phyloP scores from a whole-genome alignment of 2,329 filamentous ascomycete species.

The Penicillium griseofulvum region DNA sequence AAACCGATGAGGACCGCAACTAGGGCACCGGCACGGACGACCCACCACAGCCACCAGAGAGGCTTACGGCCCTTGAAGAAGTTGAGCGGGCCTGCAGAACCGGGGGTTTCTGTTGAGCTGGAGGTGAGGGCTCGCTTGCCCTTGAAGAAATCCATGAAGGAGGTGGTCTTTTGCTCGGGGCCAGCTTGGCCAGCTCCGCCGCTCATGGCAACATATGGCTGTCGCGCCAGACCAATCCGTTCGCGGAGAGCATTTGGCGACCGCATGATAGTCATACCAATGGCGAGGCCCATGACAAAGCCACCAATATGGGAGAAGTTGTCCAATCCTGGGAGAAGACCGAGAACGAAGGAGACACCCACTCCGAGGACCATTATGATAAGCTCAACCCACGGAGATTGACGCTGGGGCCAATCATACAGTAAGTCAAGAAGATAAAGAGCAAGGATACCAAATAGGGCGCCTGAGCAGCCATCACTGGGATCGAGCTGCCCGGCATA shows the following conservation, averaged over 20 bases:
- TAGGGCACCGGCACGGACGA: conserved; percentile 74
- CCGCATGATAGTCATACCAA: conserved; percentile 83
- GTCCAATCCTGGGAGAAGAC: conserved; percentile 86
- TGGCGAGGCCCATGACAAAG: conserved; percentile 83
- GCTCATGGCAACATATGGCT: conserved; percentile 69
- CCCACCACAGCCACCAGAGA: conserved; percentile 97
- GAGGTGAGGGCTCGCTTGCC: conserved; percentile 57
- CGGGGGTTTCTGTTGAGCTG: conserved; percentile 4
- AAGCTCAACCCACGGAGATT: conserved; percentile 76
- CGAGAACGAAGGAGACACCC: conserved; percentile 84
- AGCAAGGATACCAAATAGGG: conserved; percentile 87
- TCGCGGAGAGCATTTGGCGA: conserved; percentile 78
- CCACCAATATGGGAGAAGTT: conserved; percentile 98
- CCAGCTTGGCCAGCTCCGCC: conserved; percentile 42
- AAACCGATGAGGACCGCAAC: conserved; percentile 81
- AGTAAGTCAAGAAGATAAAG: conserved; percentile 83
- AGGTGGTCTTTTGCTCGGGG: conserved; percentile 43
- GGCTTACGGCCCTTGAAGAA: conserved; percentile 93
- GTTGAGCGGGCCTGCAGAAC: conserved; percentile 44
- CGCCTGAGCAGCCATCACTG: conserved; percentile 85
- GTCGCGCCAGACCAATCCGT: conserved; percentile 66
- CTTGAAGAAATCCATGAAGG: conserved; percentile 49
- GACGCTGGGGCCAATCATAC: conserved; percentile 84
- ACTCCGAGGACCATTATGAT: conserved; percentile 83
- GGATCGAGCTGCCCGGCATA: conserved; percentile 79